These are phyloP conservation scores for Penicillium dipodomyicola DNA, from an alignment of 495 filamentous ascomycete species.

Conservation along the genomic window DNA sequence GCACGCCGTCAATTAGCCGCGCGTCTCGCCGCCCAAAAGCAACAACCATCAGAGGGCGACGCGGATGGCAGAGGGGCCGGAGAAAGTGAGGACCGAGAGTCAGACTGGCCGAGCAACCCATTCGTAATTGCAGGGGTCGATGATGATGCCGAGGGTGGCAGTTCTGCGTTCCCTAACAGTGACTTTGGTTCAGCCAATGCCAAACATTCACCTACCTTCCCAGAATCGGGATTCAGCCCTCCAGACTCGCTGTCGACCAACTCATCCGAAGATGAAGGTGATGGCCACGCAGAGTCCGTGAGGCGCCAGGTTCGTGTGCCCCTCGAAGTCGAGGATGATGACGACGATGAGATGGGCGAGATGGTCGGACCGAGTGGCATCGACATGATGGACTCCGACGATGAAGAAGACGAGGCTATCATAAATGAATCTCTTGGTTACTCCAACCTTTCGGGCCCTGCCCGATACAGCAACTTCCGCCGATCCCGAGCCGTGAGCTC, in stretches of 20 bases:
- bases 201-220: slow-evolving; percentile 39
- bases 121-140: slow-evolving; percentile 46
- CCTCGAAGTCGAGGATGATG: slow-evolving; percentile 49
- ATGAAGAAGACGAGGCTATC: slow-evolving; percentile 50
- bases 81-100: slow-evolving; percentile 23
- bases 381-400: slow-evolving; percentile 45
- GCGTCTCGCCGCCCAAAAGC: slow-evolving; percentile 75
- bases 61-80: slow-evolving; percentile 24
- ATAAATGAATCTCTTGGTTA: slow-evolving; percentile 49
- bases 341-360: slow-evolving; percentile 51
- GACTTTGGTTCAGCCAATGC: slow-evolving; percentile 34
- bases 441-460: slow-evolving; percentile 36
- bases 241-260: slow-evolving; percentile 43
- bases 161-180: slow-evolving; percentile 37
- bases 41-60: slow-evolving; percentile 46
- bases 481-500: slow-evolving; percentile 35
- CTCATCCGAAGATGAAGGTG: slow-evolving; percentile 43
- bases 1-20: slow-evolving; percentile 82
- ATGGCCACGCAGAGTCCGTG: slow-evolving; percentile 34
- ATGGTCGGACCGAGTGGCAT: slow-evolving; percentile 45
- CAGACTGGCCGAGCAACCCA: slow-evolving; percentile 42
- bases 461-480: slow-evolving; percentile 37
- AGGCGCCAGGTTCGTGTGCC: slow-evolving; percentile 43
- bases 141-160: slow-evolving; percentile 46
- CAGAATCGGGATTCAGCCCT: slow-evolving; percentile 43